Conservation (phyloP, 2,329 filamentous ascomycete species). For the Pyrenochaeta sp. region DNA sequence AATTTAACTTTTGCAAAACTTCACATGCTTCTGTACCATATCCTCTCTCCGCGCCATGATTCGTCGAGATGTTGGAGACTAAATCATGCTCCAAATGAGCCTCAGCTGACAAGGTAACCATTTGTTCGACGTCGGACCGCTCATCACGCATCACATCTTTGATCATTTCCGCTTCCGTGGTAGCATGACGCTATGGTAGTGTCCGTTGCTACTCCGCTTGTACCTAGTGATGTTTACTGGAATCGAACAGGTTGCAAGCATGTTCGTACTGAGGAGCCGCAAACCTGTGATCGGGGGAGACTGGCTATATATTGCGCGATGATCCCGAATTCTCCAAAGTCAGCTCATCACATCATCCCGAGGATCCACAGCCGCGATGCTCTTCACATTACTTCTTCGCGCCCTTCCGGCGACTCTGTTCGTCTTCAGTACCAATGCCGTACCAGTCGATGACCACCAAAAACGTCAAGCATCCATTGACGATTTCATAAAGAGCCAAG, state of each 20-base stretch:
- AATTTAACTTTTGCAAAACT: conserved; percentile 14
- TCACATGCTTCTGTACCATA: conserved; percentile 21
- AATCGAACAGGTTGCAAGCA: conserved; percentile 7
- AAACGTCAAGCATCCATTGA: conserved; percentile 24
- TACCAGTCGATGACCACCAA: conserved; percentile 15
- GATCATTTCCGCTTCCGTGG: conserved; percentile 12
- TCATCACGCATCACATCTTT: conserved; percentile 11
- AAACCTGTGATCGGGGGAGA: background rate
- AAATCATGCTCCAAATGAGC: conserved; percentile 18
- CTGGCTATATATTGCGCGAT: background rate
- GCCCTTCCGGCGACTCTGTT: conserved; percentile 25
- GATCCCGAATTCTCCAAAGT: conserved; percentile 1
- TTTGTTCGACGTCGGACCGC: conserved; percentile 27
- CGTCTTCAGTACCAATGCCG: conserved; percentile 11
- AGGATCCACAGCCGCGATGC: conserved; percentile 14
- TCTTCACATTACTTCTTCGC: conserved; percentile 22
- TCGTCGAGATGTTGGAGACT: conserved; percentile 17
- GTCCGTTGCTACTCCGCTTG: conserved; percentile 12
- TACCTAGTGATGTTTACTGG: conserved; percentile 16
- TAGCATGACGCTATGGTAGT: conserved; percentile 21
- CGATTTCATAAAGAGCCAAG: conserved; percentile 55
- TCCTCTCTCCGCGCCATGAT: conserved; percentile 4
- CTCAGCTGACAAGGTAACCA: conserved; percentile 14
- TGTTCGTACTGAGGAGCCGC: background rate
- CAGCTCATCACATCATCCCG: conserved; percentile 7